Conservation (phyloP, 2,329 filamentous ascomycete species). For the Sodiomyces alkalinus region DNA sequence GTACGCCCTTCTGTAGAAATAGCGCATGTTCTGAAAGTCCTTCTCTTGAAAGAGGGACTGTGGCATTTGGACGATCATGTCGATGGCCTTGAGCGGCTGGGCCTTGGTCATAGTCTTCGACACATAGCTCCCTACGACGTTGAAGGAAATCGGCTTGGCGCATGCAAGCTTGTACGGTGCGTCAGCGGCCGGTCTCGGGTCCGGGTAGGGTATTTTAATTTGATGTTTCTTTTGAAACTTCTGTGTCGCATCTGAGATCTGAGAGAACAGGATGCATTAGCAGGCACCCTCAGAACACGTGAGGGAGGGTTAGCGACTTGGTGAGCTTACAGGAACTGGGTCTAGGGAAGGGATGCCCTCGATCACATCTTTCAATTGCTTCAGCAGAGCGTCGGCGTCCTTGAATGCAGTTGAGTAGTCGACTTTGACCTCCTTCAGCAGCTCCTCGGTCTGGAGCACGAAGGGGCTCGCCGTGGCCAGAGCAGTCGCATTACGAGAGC, state of each 20-base stretch:
- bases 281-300: constrained; percentile 3
- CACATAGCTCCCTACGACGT: constrained; percentile 79
- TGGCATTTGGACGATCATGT: constrained; percentile 83
- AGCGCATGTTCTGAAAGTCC: constrained; percentile 83
- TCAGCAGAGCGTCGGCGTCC: constrained; percentile 32
- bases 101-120: constrained; percentile 57
- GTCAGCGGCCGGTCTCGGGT: constrained; percentile 61
- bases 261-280: constrained; percentile 1
- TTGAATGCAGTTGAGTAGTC: constrained; percentile 34
- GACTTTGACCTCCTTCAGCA: constrained; percentile 37
- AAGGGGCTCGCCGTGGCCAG: constrained; percentile 37
- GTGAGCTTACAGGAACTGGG: constrained; percentile 29
- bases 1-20: constrained; percentile 89
- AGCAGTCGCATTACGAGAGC: constrained; percentile 21
- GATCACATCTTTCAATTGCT: constrained; percentile 35
- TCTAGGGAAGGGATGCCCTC: constrained; percentile 35
- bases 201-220: constrained; percentile 68
- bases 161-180: constrained; percentile 73
- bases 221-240: constrained; percentile 52
- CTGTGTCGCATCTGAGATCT: constrained; percentile 55
- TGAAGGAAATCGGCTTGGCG: constrained; percentile 59
- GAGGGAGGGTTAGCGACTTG: not conserved
- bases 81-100: constrained; percentile 45
- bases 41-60: constrained; percentile 72
- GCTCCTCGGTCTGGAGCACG: constrained; percentile 42